Base-by-base conservation (phyloP, 1,284 basidiomycete species). In the Mrakiaceae sp. region DNA sequence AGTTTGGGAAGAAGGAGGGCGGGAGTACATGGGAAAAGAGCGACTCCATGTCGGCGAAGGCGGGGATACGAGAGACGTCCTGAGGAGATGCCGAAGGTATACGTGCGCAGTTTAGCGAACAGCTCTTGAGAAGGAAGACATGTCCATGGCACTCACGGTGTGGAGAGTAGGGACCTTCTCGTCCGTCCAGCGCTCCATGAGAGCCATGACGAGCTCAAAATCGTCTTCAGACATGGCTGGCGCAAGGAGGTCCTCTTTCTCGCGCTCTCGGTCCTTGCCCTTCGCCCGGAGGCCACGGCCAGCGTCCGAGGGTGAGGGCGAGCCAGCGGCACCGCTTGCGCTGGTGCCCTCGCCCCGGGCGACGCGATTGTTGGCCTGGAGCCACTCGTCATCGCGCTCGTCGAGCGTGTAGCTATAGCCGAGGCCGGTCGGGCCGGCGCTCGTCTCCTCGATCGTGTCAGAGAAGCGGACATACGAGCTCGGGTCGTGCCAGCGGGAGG, bases 331-430 rank as follows among this genome's bases (percentile, higher is more conserved):
- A 27, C 57, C 65, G 62, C 85, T 84, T 0, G 83, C 81, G 67
- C 87, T 86, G 2, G 87, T 86, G 12, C 90, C 87, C 73, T 92
- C 90, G 16, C 90, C 88, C 58, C 88, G 84, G 2, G 88, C 88
- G 69, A 88, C 85, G 70, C 88, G 87, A 71, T 98, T 98, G 74
- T 91, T 91, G 75, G 85, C 87, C 68, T 88, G 86, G 50, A 98
- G 82, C 94, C 95, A 98, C 65, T 88, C 87, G 70, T 88, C 84
- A 77, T 98, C 96, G 50, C 90, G 87, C 75, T 98, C 96, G 72
- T 98, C 96, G 87, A 98, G 88, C 70, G 86, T 89, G 75, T 98
- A 98, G 4, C 85, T 83, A 73, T 87, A 90, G 40, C 73, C 73
- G 57, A 78, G 62, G 3, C 80, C 80, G 27, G 75, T 75, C 54